Evolutionary conservation across 345 rosid genomes (phyloP).

Genomic region (Litchi chinensis): DNA sequence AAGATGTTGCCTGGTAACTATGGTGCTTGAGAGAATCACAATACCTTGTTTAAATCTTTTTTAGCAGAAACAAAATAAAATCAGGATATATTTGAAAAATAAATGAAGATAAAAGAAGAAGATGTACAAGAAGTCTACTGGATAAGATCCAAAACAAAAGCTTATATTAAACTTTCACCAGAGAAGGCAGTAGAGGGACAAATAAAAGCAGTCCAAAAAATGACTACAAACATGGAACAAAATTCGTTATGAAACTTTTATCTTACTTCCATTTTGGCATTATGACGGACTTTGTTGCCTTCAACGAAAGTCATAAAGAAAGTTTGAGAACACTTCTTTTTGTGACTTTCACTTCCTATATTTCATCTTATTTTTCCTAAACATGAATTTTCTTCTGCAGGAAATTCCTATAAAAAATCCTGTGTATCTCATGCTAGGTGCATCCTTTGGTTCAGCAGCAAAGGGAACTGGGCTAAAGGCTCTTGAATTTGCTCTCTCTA

Average conservation of each 20-base stretch:
- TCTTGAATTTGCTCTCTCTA: conserved; percentile 88
- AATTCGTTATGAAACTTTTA: neutral
- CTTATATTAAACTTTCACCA: neutral
- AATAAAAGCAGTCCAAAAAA: neutral
- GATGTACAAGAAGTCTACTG: neutral
- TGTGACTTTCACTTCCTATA: neutral
- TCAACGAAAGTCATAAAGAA: neutral
- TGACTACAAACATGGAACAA: neutral
- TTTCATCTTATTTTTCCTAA: neutral
- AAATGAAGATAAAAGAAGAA: neutral
- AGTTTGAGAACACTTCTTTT: neutral
- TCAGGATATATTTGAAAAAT: too few relatives aligned
- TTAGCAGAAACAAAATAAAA: neutral
- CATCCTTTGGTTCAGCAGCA: conserved; percentile 97
- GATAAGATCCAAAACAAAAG: neutral
- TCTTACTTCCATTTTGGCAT: neutral
- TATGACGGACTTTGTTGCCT: neutral
- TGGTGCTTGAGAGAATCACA: neutral
- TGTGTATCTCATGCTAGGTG: conserved; percentile 91
- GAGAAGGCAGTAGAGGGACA: neutral
- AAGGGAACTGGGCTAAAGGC: conserved; percentile 99
- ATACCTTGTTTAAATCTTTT: too few relatives aligned
- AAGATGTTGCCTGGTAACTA: neutral
- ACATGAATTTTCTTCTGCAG: conserved; percentile 46
- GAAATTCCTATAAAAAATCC: conserved; percentile 91